Percentiles rank a stretch among this genome's conserved stretches.
phyloP scores from a whole-genome alignment of 2,329 filamentous ascomycete genomes.

The Sporothrix mexicana region DNA sequence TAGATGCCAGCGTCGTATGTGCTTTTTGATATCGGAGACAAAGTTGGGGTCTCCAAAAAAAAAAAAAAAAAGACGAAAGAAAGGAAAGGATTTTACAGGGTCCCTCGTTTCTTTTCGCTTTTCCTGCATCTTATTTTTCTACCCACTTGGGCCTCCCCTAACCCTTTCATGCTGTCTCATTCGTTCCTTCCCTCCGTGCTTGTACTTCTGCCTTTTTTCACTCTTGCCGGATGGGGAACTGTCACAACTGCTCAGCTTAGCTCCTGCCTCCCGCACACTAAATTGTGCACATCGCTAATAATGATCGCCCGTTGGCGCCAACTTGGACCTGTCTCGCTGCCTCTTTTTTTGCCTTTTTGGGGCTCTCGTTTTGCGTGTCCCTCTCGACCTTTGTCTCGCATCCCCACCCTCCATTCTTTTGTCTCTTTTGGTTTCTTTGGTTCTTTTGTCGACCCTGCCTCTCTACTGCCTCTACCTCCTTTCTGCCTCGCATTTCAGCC shows the following conservation, averaged over 20 bases:
- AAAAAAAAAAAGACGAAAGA: background rate
- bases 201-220: no score
- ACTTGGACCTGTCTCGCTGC: background rate
- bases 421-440: background rate
- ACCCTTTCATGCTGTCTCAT: background rate
- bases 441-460: background rate
- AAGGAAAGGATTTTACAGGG: background rate
- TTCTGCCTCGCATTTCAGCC: constrained; percentile 9
- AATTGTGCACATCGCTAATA: constrained; percentile 20
- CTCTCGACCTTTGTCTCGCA: background rate
- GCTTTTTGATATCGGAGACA: background rate
- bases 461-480: background rate
- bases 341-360: background rate
- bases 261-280: constrained; percentile 8
- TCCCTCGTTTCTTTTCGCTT: background rate
- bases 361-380: background rate
- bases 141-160: background rate
- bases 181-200: constrained; percentile 5
- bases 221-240: background rate
- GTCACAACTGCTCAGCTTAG: constrained; percentile 8
- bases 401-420: background rate
- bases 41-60: background rate
- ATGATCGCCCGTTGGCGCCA: constrained; percentile 27
- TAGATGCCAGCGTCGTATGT: background rate
- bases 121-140: background rate